Base-by-base conservation (phyloP, 179 eudicot species). In the Corrigiola litoralis region DNA sequence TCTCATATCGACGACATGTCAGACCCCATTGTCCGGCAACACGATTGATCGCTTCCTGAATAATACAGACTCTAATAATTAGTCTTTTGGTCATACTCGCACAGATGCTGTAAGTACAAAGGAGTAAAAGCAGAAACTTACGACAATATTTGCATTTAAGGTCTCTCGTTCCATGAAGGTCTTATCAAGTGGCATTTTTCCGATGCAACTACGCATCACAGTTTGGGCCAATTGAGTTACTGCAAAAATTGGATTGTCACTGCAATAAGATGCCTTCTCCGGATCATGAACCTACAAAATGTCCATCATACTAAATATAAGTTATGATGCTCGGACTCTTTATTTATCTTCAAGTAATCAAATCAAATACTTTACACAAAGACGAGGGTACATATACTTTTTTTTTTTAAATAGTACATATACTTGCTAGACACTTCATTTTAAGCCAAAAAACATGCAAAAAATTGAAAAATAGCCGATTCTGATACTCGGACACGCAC, bases 151-250 rank as follows among this genome's bases (percentile, higher is more conserved):
- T 25, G 81, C 84, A 78, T 95, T 95, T 10, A 95, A 63, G 14
- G 92, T 86, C 38, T 86, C 92, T 68, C 97, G 79, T 72, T 91
- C 99, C 90, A 86, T 92, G 65, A 95, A 95, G 17, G 96, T 95
- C 77, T 82, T 88, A 76, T 82, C 97, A 45, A 95, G 85, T 6
- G 97, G 90, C 78, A 91, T 86, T 76, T 88, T 95, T 29, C 99
- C 97, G 25, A 95, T 83, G 66, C 89, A 96, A 80, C 97, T 91
- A 37, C 96, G 92, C 97, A 91, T 91, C 20, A 92, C 88, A 45
- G 97, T 88, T 77, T 95, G 99, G 0, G 99, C 97, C 61, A 91
- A 84, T 63, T 88, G 97, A 67, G 86, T 88, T 16, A 91, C 88
- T 1, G 97, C 97, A 81, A 72, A 85, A 58, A 91, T 63, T 7